Base-by-base conservation (phyloP, 352 stramenopile genomes). In the Phytophthora chlamydospora region DNA sequence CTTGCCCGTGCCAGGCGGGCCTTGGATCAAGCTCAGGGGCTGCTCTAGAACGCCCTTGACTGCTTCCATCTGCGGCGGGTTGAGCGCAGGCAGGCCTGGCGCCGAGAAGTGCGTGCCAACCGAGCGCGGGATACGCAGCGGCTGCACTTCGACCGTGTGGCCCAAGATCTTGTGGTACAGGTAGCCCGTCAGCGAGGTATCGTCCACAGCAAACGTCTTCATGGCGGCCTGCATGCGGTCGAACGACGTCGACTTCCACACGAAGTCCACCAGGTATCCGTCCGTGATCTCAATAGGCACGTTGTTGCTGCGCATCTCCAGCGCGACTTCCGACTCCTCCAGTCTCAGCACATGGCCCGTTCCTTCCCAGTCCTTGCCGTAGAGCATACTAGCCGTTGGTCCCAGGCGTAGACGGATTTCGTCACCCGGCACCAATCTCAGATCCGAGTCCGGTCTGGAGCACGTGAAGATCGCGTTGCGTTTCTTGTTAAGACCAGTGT, bases 91-190 rank as follows among this genome's bases (percentile, higher is more conserved):
- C 33, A 99, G 83, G 7, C 97, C 97, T 2, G 97, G 97, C 2
- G 97, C 97, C 4, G 86, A 95, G 33, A 97, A 84, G 14, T 83
- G 79, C 10, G 78, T 78, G 32, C 70, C 90, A 9, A 78, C 75
- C 32, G 71, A 96, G 40, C 73, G 88, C 42, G 74, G 81, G 36
- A 89, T 73, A 8, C 83, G 80, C 19, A 99, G 85, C 32, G 61
- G 60, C 62, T 99, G 97, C 41, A 98, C 88, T 51, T 99, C 95
- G 5, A 99, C 96, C 17, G 97, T 88, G 71, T 99, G 97, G 0
- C 98, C 98, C 34, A 99, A 84, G 10, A 99, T 91, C 72, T 98
- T 98, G 78, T 99, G 96, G 78, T 99, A 99, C 62, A 99, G 86
- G 75, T 99, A 99, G 13, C 97, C 97, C 3, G 95, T 99, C 0